These are phyloP conservation scores for Cytospora paraplurivora DNA, from an alignment of 2,329 filamentous ascomycete genomes.

Conservation along the genomic window DNA sequence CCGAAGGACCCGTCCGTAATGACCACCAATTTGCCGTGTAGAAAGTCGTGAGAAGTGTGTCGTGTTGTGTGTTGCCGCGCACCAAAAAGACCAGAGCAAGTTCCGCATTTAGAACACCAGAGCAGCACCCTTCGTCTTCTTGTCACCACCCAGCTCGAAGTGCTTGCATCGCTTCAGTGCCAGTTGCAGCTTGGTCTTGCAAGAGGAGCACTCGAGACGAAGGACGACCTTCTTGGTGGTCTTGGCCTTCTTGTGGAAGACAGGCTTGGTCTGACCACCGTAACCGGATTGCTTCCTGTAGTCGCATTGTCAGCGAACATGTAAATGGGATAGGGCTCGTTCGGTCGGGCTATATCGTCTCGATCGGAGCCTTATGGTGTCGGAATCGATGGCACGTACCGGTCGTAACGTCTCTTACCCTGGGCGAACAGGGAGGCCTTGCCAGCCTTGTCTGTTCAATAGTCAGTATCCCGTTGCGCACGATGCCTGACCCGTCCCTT, in stretches of 20 bases:
- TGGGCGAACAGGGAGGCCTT: conserved; percentile 55
- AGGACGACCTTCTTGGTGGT: conserved; percentile 99
- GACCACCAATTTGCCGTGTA: conserved; percentile 30
- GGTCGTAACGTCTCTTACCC: conserved; percentile 99
- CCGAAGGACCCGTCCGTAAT: conserved; percentile 30
- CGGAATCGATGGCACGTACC: conserved; percentile 38
- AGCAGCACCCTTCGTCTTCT: conserved; percentile 99
- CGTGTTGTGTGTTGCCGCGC: conserved; percentile 26
- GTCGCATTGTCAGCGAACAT: conserved; percentile 12
- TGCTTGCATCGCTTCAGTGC: conserved; percentile 99
- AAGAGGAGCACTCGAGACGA: conserved; percentile 93
- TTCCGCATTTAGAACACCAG: conserved; percentile 86
- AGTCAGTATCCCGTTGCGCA: conserved; percentile 14
- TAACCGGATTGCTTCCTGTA: conserved; percentile 66
- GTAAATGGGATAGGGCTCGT: background rate
- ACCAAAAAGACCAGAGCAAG: conserved; percentile 28
- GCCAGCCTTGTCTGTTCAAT: conserved; percentile 63
- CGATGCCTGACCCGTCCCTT: background rate
- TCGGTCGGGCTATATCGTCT: background rate
- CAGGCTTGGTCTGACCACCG: conserved; percentile 99
- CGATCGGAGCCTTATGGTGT: background rate
- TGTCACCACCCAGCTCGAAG: conserved; percentile 99
- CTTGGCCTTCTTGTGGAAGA: conserved; percentile 99
- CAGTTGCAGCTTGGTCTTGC: conserved; percentile 98
- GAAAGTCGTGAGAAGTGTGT: conserved; percentile 28